Conservation (phyloP, 768 basidiomycete genomes). For the Podaxis pistillaris region DNA sequence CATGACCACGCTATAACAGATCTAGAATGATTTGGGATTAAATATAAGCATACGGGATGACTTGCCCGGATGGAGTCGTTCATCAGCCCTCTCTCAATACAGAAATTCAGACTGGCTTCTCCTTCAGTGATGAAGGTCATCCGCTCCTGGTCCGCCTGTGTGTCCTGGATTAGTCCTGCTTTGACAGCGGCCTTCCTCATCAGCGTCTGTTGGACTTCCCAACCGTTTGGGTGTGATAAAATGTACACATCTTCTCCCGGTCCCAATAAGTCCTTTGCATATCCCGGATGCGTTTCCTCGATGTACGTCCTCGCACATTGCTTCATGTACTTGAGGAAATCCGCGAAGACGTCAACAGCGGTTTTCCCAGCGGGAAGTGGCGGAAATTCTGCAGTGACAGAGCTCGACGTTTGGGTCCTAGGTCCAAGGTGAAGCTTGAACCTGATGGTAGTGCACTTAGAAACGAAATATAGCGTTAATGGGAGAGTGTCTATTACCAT, state of each 20-base stretch:
- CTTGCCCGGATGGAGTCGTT: constrained; percentile 14
- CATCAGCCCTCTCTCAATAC: constrained; percentile 21
- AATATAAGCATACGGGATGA: neutral
- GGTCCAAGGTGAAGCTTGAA: constrained; percentile 26
- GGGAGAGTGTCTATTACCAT: constrained; percentile 34
- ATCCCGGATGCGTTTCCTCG: constrained; percentile 28
- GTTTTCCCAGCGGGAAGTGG: constrained; percentile 34
- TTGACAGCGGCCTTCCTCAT: constrained; percentile 45
- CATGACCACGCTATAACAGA: constrained; percentile 37
- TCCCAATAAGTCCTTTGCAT: constrained; percentile 15
- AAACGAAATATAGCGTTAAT: neutral
- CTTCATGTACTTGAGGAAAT: constrained; percentile 42
- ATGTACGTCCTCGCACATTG: constrained; percentile 35
- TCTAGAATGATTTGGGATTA: neutral
- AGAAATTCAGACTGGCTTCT: constrained; percentile 54
- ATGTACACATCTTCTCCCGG: constrained; percentile 34
- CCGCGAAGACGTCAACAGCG: constrained; percentile 34
- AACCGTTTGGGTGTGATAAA: constrained; percentile 52
- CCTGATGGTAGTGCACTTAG: constrained; percentile 20
- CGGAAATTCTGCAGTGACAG: constrained; percentile 10
- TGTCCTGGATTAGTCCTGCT: constrained; percentile 41
- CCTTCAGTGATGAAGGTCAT: constrained; percentile 53
- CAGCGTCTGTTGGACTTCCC: constrained; percentile 49
- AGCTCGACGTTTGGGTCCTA: constrained; percentile 1
- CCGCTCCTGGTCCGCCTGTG: constrained; percentile 31